These are phyloP conservation scores for Rhodosporidiobolus odoratus DNA, from an alignment of 768 basidiomycete species.

Conservation along the genomic window DNA sequence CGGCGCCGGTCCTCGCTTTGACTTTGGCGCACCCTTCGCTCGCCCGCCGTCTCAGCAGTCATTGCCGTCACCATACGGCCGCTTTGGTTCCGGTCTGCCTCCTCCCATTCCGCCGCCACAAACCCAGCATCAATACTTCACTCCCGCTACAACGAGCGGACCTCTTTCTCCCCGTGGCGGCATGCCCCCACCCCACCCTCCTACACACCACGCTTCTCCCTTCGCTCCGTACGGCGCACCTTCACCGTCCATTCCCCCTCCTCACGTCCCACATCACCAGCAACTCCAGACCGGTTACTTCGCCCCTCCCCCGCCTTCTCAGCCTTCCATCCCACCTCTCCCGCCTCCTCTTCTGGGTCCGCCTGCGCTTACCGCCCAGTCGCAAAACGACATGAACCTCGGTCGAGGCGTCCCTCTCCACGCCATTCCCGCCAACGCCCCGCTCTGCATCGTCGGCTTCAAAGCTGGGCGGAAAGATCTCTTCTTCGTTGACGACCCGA, in stretches of 20 bases:
- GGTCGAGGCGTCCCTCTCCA: constrained; percentile 85
- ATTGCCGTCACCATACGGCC: background rate
- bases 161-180: constrained; percentile 9
- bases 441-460: constrained; percentile 95
- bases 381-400: constrained; percentile 47
- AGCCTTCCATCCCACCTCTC: background rate
- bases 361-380: constrained; percentile 4
- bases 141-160: background rate
- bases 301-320: constrained; percentile 13
- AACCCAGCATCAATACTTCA: constrained; percentile 21
- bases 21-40: constrained; percentile 12
- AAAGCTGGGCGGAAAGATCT: constrained; percentile 93
- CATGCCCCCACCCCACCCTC: background rate
- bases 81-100: constrained; percentile 1
- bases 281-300: constrained; percentile 17
- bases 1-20: constrained; percentile 8
- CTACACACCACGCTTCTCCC: background rate
- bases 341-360: background rate
- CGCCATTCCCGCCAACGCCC: constrained; percentile 72
- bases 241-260: background rate
- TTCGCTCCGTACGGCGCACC: constrained; percentile 13
- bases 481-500: constrained; percentile 75
- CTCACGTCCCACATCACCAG: constrained; percentile 6
- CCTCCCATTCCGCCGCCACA: constrained; percentile 8
- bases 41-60: background rate